These are phyloP conservation scores for Ciborinia camelliae DNA, from an alignment of 2,329 filamentous ascomycete genomes.

Conservation along the genomic window DNA sequence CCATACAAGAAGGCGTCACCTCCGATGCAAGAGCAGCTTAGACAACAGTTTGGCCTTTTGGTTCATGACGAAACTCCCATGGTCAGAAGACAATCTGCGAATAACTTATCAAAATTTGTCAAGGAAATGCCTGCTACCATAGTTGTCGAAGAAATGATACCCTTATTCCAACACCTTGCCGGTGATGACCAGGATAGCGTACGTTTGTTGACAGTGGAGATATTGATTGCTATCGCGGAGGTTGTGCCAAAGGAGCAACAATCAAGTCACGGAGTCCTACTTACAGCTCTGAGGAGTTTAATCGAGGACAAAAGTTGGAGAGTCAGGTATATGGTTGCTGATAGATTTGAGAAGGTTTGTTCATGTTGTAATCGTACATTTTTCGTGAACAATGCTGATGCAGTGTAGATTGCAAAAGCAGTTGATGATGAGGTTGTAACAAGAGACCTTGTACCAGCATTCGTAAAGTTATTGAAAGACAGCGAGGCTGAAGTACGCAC, in stretches of 20 bases:
- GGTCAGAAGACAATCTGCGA: conserved; percentile 95
- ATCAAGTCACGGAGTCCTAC: conserved; percentile 86
- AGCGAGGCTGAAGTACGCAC: conserved; percentile 97
- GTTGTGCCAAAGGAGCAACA: conserved; percentile 98
- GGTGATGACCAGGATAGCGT: conserved; percentile 98
- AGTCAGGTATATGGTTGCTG: conserved; percentile 98
- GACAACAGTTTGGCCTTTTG: conserved; percentile 86
- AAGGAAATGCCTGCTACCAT: conserved; percentile 91
- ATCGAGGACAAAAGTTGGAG: conserved; percentile 99
- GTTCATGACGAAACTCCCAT: conserved; percentile 99
- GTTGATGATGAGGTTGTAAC: conserved; percentile 96
- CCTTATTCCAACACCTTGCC: conserved; percentile 94
- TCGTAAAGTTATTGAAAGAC: conserved; percentile 96
- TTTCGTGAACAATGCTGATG: conserved; percentile 22
- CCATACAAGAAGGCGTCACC: conserved; percentile 90
- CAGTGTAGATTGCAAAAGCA: conserved; percentile 82
- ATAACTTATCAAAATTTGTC: conserved; percentile 94
- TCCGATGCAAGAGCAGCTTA: conserved; percentile 83
- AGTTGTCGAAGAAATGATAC: conserved; percentile 98
- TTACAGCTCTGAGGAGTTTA: conserved; percentile 84
- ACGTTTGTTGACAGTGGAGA: conserved; percentile 89
- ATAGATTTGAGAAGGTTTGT: conserved; percentile 90
- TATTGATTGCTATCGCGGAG: conserved; percentile 93
- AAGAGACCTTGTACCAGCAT: conserved; percentile 90
- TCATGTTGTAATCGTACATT: background rate